Evolutionary conservation across 208 protist species (phyloP).

Genomic region (Wallacemonas collosoma): DNA sequence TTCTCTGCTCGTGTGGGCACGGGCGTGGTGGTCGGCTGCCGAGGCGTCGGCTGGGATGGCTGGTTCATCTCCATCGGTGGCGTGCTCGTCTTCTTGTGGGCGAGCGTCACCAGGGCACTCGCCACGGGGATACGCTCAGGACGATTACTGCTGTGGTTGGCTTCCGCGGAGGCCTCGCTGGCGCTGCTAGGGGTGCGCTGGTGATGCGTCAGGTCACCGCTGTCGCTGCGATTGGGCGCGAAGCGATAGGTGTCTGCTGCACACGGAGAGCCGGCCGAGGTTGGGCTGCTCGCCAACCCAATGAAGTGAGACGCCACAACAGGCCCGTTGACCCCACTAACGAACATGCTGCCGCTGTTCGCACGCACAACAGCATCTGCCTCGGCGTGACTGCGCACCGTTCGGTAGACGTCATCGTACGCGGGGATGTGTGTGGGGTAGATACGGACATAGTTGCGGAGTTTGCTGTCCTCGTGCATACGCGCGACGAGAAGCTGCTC

Average conservation of each 20-base stretch:
- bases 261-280: not conserved
- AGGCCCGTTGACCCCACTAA: conserved; percentile 29
- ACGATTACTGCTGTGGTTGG: not conserved
- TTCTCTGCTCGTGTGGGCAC: conserved; percentile 12
- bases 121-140: not conserved
- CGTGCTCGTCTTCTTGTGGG: not conserved
- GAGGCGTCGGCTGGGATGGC: not conserved
- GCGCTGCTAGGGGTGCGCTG: conserved; percentile 11
- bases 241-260: conserved; percentile 14
- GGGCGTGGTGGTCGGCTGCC: not conserved
- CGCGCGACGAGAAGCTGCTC: conserved; percentile 26
- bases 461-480: conserved; percentile 71
- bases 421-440: conserved; percentile 71
- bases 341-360: conserved; percentile 41
- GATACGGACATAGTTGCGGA: conserved; percentile 79
- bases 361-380: conserved; percentile 30
- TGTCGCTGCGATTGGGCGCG: conserved; percentile 11
- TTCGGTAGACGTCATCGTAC: conserved; percentile 72
- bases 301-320: conserved; percentile 12
- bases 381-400: conserved; percentile 46
- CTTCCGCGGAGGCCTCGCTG: not conserved
- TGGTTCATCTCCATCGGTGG: not conserved
- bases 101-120: no score
- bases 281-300: not conserved
- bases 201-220: conserved; percentile 19